These are phyloP conservation scores for Colletotrichum filicis DNA, from an alignment of 2,329 filamentous ascomycete species.

Conservation along the genomic window DNA sequence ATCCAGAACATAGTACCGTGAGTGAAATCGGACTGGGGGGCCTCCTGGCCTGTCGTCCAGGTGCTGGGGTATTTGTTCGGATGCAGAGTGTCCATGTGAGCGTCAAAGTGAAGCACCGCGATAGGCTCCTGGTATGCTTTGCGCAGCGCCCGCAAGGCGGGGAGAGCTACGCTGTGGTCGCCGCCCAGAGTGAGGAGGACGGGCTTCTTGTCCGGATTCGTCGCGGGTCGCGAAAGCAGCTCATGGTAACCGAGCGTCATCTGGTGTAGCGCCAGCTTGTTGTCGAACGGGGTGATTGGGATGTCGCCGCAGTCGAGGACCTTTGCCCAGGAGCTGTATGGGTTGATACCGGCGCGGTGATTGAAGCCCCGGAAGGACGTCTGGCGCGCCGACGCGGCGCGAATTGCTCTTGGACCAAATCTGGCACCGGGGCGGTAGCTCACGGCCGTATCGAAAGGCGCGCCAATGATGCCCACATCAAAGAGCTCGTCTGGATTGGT, in stretches of 20 bases:
- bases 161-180: slow-evolving; percentile 77
- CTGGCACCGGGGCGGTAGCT: slow-evolving; percentile 78
- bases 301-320: slow-evolving; percentile 93
- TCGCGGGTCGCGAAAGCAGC: slow-evolving; percentile 58
- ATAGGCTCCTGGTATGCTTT: slow-evolving; percentile 71
- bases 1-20: slow-evolving; percentile 95
- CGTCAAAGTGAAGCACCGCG: slow-evolving; percentile 80
- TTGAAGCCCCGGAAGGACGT: slow-evolving; percentile 84
- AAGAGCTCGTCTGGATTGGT: slow-evolving; percentile 71
- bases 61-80: slow-evolving; percentile 81
- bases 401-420: slow-evolving; percentile 89
- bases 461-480: slow-evolving; percentile 79
- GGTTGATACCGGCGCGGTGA: slow-evolving; percentile 83
- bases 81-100: slow-evolving; percentile 87
- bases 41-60: slow-evolving; percentile 70
- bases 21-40: slow-evolving; percentile 64
- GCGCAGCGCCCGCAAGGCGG: slow-evolving; percentile 74
- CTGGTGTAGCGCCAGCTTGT: slow-evolving; percentile 80
- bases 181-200: slow-evolving; percentile 78
- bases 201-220: slow-evolving; percentile 49
- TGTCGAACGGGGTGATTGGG: slow-evolving; percentile 87
- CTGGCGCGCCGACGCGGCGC: slow-evolving; percentile 84
- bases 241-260: slow-evolving; percentile 85
- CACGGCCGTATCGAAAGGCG: slow-evolving; percentile 79
- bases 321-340: slow-evolving; percentile 81